Conservation (phyloP, 1,139 yeast genomes). For the Meyerozyma smithsonii region DNA sequence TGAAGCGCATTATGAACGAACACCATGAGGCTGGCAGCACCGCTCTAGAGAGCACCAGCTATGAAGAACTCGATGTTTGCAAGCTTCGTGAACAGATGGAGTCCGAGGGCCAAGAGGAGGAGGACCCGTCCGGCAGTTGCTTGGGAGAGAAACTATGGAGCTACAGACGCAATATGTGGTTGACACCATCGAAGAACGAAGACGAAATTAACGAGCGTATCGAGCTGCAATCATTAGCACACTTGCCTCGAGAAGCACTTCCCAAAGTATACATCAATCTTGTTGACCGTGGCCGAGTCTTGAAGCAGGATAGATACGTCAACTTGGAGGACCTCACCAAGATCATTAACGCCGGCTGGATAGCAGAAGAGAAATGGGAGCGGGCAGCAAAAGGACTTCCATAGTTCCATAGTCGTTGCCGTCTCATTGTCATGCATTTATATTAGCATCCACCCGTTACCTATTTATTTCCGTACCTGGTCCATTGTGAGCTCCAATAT, state of each 20-base stretch:
- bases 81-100: constrained; percentile 26
- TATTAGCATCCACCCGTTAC: not conserved
- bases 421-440: too few species aligned
- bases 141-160: constrained; percentile 58
- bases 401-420: too few species aligned
- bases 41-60: constrained; percentile 6
- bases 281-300: constrained; percentile 52
- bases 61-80: constrained; percentile 24
- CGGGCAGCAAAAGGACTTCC: constrained; percentile 46
- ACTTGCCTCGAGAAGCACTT: constrained; percentile 46
- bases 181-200: constrained; percentile 20
- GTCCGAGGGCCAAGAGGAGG: constrained; percentile 8
- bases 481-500: constrained; percentile 18
- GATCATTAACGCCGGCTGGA: constrained; percentile 69
- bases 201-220: constrained; percentile 16
- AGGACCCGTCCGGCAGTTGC: constrained; percentile 5
- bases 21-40: not conserved
- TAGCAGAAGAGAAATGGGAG: constrained; percentile 60
- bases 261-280: constrained; percentile 52
- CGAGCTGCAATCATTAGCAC: constrained; percentile 26
- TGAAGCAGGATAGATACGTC: constrained; percentile 47
- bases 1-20: not conserved
- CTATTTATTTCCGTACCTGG: constrained; percentile 5
- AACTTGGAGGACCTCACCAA: constrained; percentile 57
- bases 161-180: constrained; percentile 56